phyloP scores from a whole-genome alignment of 768 basidiomycete genomes.

The Leccinellum luteum region DNA sequence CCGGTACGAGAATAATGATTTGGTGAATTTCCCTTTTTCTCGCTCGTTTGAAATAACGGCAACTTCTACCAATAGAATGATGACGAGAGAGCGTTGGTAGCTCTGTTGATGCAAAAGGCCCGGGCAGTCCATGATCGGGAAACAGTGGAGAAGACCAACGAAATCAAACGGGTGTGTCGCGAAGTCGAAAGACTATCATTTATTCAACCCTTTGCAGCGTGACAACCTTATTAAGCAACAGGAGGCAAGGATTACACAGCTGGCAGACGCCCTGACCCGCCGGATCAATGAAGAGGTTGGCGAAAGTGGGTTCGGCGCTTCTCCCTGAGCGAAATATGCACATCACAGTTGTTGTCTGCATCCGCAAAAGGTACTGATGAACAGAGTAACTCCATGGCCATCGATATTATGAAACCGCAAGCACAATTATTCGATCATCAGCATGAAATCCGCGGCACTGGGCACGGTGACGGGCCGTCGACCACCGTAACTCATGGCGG shows the following conservation, averaged over 20 bases:
- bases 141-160: conserved; percentile 52
- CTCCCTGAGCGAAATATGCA: conserved; percentile 12
- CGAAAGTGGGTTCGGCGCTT: conserved; percentile 11
- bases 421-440: conserved; percentile 12
- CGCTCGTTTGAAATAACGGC: conserved; percentile 11
- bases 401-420: conserved; percentile 10
- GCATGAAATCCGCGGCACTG: conserved; percentile 19
- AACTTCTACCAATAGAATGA: conserved; percentile 38
- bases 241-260: conserved; percentile 41
- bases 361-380: conserved; percentile 11
- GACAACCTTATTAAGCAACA: conserved; percentile 45
- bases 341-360: conserved; percentile 12
- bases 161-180: conserved; percentile 47
- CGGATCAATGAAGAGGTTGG: conserved; percentile 37
- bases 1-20: conserved; percentile 44
- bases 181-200: conserved; percentile 7
- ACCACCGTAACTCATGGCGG: conserved; percentile 7
- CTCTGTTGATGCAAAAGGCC: conserved; percentile 42
- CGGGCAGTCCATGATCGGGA: conserved; percentile 51
- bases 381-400: conserved; percentile 12
- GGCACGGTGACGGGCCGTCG: conserved; percentile 6
- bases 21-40: conserved; percentile 38
- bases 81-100: conserved; percentile 49
- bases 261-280: conserved; percentile 48
- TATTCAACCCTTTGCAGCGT: conserved; percentile 35